Base-by-base conservation (phyloP, 2,329 filamentous ascomycete genomes). In the Fusarium phyllophilum region DNA sequence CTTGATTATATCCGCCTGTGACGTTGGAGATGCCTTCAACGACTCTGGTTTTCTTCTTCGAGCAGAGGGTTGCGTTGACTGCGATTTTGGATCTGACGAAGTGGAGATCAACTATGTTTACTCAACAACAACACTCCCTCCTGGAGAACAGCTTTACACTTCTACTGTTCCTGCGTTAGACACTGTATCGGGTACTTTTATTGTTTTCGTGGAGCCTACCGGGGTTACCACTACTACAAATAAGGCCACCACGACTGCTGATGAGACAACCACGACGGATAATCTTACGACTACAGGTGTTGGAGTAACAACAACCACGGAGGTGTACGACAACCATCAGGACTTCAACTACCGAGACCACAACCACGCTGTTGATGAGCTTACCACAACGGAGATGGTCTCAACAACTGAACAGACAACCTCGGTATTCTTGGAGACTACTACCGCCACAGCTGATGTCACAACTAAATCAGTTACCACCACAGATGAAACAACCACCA, bases 251-350 rank as follows among this genome's bases (percentile, higher is more conserved):
- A 31, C 45, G 20, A 48, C 45, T 48, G 14, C 13, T 20, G 26
- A 46, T 7, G 26, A 48, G 26, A 22, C 45, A 22, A 46, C 44
- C 8, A 46, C 44, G 8, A n/a, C 26, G 10, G 26, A n/a, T 31
- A 20, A 22, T 10, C 0, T 1, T 6, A 48, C 45, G 6, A 31
- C 20, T 11, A n/a, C 26, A n/a, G n/a, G 6, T 17, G 7, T 6
- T 17, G 20, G 3, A 12, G 5, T 31, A 8, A 12, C 45, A 48
- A 48, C 20, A 48, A 31, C 14, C 5, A 12, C 45, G 5, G 26
- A 48, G 9, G 7, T 12, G 20, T 31, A n/a, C 26, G 3, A n/a
- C 45, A 31, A 31, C 45, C 4, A 3, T 14, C 14, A 2, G 17
- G 45, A 8, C 26, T 22, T 17, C 5, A 3, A 22, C 13, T 17